A percentile compares a stretch with the other conserved stretches of the same genome.
Conservation (phyloP, 163 green algal genomes). For the Coccomyxa subellipsoidea region DNA sequence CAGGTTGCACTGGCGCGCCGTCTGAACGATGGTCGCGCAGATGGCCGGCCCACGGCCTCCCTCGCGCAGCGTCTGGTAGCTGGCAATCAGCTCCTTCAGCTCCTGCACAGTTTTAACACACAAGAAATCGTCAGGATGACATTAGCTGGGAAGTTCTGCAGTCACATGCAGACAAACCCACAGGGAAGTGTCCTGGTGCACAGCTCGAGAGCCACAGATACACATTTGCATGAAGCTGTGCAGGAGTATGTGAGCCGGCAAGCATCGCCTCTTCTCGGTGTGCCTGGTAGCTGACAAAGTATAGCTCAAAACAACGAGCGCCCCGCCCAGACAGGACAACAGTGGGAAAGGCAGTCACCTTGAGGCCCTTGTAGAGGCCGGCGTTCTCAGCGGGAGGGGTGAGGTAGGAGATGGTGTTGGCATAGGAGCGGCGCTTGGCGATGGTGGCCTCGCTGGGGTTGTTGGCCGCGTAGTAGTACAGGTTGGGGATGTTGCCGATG, state of each 20-base stretch:
- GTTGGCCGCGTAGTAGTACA: slow-evolving; percentile 99
- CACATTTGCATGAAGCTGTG: too few species aligned
- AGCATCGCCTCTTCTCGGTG: too few species aligned
- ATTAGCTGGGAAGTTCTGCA: too few species aligned
- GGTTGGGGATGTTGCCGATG: slow-evolving; percentile 95
- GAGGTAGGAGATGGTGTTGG: slow-evolving; percentile 99
- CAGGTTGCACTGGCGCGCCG: slow-evolving; percentile 93
- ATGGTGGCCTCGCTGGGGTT: slow-evolving; percentile 98
- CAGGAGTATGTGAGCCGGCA: too few species aligned
- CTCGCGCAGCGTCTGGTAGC: slow-evolving; percentile 94
- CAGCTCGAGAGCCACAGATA: too few species aligned
- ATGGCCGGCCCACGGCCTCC: slow-evolving; percentile 82
- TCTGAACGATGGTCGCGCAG: slow-evolving; percentile 95
- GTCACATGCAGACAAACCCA: too few species aligned
- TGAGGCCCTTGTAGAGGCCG: slow-evolving; percentile 94
- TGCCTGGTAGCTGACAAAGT: too few species aligned
- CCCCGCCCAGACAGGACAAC: too few species aligned
- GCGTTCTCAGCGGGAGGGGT: slow-evolving; percentile 98
- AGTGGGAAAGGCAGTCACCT: too few species aligned
- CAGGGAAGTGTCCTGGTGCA: too few species aligned
- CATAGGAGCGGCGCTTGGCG: slow-evolving; percentile 97
- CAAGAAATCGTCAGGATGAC: too few species aligned
- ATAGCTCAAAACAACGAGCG: too few species aligned
- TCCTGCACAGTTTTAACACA: slow-evolving; percentile 73
- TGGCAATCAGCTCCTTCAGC: slow-evolving; percentile 95